phyloP scores from a whole-genome alignment of 2,329 filamentous ascomycete species.

The Cercospora canescens region DNA sequence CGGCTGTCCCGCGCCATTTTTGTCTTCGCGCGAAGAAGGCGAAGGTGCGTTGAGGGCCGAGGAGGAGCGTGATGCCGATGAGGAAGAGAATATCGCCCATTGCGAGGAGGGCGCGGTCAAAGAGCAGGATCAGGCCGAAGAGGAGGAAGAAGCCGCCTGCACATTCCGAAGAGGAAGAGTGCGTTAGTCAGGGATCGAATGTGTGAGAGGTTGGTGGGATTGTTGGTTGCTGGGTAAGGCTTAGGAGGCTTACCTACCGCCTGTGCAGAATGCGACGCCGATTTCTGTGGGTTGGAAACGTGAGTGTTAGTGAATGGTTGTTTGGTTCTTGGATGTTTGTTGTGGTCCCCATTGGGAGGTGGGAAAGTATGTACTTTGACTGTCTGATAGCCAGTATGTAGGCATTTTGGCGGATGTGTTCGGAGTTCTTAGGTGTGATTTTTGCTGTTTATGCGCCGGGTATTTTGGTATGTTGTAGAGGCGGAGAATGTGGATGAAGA shows the following conservation, averaged over 20 bases:
- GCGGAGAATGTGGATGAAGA: neutral
- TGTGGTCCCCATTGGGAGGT: neutral
- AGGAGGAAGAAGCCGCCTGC: constrained; percentile 91
- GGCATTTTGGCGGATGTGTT: constrained; percentile 59
- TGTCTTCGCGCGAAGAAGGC: constrained; percentile 93
- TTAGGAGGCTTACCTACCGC: constrained; percentile 67
- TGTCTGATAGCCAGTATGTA: constrained; percentile 94
- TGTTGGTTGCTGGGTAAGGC: too few species aligned
- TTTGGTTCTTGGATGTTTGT: neutral
- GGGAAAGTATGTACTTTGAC: constrained; percentile 71
- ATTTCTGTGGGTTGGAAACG: constrained; percentile 65
- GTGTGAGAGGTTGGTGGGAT: too few species aligned
- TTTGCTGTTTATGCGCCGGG: neutral
- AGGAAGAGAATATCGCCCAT: constrained; percentile 99
- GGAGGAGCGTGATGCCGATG: constrained; percentile 92
- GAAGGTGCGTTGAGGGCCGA: constrained; percentile 86
- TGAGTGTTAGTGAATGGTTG: neutral
- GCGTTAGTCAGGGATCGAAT: too few species aligned
- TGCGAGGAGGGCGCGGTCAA: constrained; percentile 94
- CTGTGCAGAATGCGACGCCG: constrained; percentile 95
- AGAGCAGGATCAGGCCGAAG: constrained; percentile 93
- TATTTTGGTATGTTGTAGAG: neutral
- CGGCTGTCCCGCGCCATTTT: constrained; percentile 87
- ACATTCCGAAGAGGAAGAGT: neutral
- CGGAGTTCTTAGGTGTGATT: neutral